Conservation (phyloP, 1,284 basidiomycete species). For the Boletellus deceptivus region DNA sequence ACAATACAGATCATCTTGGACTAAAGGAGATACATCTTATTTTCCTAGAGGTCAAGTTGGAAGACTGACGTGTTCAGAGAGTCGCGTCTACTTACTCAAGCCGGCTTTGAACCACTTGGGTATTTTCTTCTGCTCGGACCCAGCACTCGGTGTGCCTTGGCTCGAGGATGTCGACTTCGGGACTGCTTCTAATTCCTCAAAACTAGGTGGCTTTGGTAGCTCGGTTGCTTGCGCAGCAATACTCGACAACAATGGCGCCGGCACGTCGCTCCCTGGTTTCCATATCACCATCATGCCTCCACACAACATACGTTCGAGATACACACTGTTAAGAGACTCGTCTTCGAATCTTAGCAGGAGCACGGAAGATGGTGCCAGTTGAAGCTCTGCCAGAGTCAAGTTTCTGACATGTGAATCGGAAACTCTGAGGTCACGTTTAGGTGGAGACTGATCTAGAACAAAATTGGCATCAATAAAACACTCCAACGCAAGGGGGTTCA, state of each 20-base stretch:
- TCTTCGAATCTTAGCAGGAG: constrained; percentile 76
- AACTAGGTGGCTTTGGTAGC: constrained; percentile 53
- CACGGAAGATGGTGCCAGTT: constrained; percentile 78
- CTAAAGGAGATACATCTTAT: constrained; percentile 8
- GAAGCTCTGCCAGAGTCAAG: constrained; percentile 64
- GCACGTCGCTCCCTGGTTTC: constrained; percentile 43
- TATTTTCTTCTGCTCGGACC: constrained; percentile 52
- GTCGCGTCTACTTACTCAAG: constrained; percentile 41
- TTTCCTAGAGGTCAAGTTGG: constrained; percentile 21
- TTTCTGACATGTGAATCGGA: constrained; percentile 70
- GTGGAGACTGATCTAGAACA: constrained; percentile 69
- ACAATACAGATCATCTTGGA: constrained; percentile 3
- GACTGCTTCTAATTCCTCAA: constrained; percentile 15
- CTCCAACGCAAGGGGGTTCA: constrained; percentile 11
- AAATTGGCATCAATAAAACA: background rate
- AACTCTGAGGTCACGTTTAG: constrained; percentile 77
- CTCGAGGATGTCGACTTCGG: constrained; percentile 26
- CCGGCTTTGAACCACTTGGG: constrained; percentile 72
- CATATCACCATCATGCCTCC: background rate
- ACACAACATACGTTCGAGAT: constrained; percentile 5
- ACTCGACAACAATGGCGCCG: constrained; percentile 64
- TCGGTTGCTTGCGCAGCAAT: constrained; percentile 59
- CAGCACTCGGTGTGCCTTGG: constrained; percentile 13
- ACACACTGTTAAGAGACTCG: constrained; percentile 63
- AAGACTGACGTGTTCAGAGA: constrained; percentile 1